phyloP scores from a whole-genome alignment of 495 filamentous ascomycete species.

The Penicillium malachiteum region DNA sequence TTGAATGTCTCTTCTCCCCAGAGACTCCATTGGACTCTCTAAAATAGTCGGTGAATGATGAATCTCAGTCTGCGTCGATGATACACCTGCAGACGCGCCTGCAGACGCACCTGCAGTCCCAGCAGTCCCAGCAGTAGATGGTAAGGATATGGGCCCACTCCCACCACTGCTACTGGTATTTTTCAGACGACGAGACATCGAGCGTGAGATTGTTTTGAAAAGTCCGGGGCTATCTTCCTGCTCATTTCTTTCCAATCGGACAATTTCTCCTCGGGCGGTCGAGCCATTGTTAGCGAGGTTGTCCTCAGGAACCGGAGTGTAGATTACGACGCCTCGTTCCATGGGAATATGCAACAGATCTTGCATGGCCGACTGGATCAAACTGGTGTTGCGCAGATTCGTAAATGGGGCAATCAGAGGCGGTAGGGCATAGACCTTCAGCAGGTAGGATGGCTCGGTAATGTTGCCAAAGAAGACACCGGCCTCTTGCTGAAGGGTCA shows the following conservation, averaged over 20 bases:
- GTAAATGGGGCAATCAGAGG: constrained; percentile 67
- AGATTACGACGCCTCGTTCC: constrained; percentile 67
- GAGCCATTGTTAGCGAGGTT: constrained; percentile 67
- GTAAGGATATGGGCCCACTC: constrained; percentile 27
- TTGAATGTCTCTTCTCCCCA: not conserved
- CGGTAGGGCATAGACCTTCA: constrained; percentile 73
- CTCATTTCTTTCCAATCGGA: constrained; percentile 51
- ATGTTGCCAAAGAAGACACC: constrained; percentile 71
- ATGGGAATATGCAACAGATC: constrained; percentile 63
- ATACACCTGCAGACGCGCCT: not conserved
- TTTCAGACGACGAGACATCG: constrained; percentile 35
- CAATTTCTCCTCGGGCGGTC: constrained; percentile 67
- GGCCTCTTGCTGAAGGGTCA: constrained; percentile 71
- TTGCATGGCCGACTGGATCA: constrained; percentile 68
- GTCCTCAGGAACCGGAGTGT: constrained; percentile 65
- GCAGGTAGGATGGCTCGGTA: constrained; percentile 74
- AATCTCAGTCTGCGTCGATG: constrained; percentile 6
- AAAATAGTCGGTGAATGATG: not conserved
- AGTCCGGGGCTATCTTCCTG: constrained; percentile 34
- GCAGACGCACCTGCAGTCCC: not conserved
- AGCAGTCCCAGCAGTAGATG: not conserved
- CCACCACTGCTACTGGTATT: constrained; percentile 22
- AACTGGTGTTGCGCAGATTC: constrained; percentile 78
- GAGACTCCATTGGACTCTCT: not conserved
- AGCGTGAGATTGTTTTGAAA: constrained; percentile 34